These are phyloP conservation scores for Ulmus americana DNA, from an alignment of 331 rosid species.

Conservation along the genomic window DNA sequence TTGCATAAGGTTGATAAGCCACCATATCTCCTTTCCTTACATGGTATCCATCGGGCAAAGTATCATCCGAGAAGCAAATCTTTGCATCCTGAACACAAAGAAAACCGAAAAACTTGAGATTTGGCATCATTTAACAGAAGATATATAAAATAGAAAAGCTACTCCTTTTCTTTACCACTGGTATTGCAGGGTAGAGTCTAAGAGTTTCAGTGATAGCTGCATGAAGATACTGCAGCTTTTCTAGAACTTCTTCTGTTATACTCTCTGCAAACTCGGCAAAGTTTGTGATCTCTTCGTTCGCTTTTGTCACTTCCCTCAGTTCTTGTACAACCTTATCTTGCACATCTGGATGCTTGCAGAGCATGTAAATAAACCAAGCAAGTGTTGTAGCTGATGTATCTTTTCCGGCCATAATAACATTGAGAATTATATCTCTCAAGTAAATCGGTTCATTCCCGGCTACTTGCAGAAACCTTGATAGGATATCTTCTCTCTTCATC, in stretches of 20 bases:
- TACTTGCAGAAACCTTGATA: constrained; percentile 68
- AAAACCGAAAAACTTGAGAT: neutral
- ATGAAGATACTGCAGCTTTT: constrained; percentile 73
- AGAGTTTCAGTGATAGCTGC: constrained; percentile 83
- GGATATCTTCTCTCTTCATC: constrained; percentile 51
- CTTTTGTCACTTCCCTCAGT: constrained; percentile 44
- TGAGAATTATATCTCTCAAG: constrained; percentile 68
- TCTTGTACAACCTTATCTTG: constrained; percentile 68
- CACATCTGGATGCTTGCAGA: constrained; percentile 64
- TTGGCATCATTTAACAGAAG: neutral
- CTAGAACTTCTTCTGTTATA: constrained; percentile 56
- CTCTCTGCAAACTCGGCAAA: constrained; percentile 37
- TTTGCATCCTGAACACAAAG: constrained; percentile 56
- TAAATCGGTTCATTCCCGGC: constrained; percentile 32
- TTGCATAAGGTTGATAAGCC: constrained; percentile 77
- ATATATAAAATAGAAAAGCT: neutral
- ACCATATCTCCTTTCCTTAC: constrained; percentile 69
- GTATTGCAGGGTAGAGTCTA: constrained; percentile 83
- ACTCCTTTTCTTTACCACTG: constrained; percentile 48
- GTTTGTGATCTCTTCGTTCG: constrained; percentile 26
- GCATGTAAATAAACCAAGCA: constrained; percentile 70
- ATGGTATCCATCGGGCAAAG: constrained; percentile 69
- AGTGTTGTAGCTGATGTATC: constrained; percentile 77
- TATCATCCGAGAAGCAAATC: constrained; percentile 65
- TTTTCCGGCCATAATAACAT: constrained; percentile 72